These are phyloP conservation scores for Avena atlantica DNA, from an alignment of 176 grass and related monocot species.

Conservation along the genomic window DNA sequence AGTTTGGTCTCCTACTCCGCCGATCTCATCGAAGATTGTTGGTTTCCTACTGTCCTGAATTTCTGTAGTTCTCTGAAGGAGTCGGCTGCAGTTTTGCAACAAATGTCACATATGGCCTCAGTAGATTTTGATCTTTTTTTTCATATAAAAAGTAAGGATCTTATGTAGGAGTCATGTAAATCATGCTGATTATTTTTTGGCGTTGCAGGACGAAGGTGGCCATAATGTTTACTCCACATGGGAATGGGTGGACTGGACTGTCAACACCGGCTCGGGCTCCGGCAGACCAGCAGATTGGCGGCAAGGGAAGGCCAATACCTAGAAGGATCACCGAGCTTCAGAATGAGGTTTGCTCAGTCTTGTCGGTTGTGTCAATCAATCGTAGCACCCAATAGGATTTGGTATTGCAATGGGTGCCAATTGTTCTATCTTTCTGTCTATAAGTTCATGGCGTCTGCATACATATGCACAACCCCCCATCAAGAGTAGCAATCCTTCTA, in stretches of 20 bases:
- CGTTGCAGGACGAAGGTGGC: not conserved
- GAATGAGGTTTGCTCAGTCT: slow-evolving; percentile 59
- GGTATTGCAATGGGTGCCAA: not conserved
- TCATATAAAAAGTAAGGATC: not conserved
- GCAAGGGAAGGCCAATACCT: slow-evolving; percentile 63
- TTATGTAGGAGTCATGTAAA: not conserved
- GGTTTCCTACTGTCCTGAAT: not conserved
- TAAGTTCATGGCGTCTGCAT: not conserved
- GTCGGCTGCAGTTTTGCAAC: not conserved
- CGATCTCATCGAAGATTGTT: not conserved
- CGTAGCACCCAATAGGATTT: not conserved
- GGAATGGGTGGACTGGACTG: slow-evolving; percentile 67
- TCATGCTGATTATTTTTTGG: too few species aligned
- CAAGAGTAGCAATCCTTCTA: not conserved
- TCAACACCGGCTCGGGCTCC: slow-evolving; percentile 38
- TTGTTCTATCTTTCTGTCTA: too few species aligned
- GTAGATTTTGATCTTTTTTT: not conserved
- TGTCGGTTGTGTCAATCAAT: not conserved
- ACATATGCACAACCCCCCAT: not conserved
- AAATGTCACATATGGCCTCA: not conserved
- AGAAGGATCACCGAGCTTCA: slow-evolving; percentile 63
- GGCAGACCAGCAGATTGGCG: slow-evolving; percentile 47
- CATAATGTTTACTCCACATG: slow-evolving; percentile 80
- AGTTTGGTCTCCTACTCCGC: too few species aligned
- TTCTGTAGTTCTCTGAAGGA: not conserved